Conservation (phyloP, 2,329 filamentous ascomycete species). For the Fusarium sp. region DNA sequence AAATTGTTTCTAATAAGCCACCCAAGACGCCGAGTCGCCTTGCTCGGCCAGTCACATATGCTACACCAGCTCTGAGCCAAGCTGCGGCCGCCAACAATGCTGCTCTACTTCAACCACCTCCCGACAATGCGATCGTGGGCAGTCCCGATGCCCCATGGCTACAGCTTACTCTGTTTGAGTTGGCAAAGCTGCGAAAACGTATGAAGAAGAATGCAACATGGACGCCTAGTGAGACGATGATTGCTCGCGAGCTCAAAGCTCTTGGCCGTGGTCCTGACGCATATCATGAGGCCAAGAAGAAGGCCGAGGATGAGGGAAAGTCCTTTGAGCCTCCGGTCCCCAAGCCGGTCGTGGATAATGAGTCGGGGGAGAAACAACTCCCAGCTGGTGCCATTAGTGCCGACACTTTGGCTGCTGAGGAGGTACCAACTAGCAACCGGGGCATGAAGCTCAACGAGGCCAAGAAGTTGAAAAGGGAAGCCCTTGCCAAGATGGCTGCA, state of each 20-base stretch:
- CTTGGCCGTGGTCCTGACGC: conserved; percentile 77
- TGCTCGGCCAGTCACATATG: conserved; percentile 54
- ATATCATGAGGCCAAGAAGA: conserved; percentile 73
- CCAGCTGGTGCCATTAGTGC: conserved; percentile 73
- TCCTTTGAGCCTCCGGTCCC: conserved; percentile 67
- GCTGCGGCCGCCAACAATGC: conserved; percentile 60
- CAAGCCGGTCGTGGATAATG: conserved; percentile 60
- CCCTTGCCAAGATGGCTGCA: conserved; percentile 72
- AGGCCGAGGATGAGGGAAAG: conserved; percentile 76
- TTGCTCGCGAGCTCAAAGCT: conserved; percentile 81
- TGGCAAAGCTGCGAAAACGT: conserved; percentile 80
- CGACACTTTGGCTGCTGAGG: conserved; percentile 70
- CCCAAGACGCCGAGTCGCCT: conserved; percentile 63
- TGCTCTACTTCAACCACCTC: conserved; percentile 69
- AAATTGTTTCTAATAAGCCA: conserved; percentile 60
- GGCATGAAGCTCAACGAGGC: conserved; percentile 86
- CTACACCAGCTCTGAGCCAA: conserved; percentile 55
- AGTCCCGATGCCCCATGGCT: conserved; percentile 76
- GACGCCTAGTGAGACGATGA: conserved; percentile 89
- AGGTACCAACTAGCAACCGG: conserved; percentile 77
- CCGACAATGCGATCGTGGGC: conserved; percentile 71
- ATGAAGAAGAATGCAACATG: conserved; percentile 95
- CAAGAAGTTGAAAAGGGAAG: conserved; percentile 80
- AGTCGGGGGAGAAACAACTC: conserved; percentile 67
- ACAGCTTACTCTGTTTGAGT: conserved; percentile 75